phyloP scores from a whole-genome alignment of 192 early-diverging fungal genomes.

The Rhizoclosmatium globosum region DNA sequence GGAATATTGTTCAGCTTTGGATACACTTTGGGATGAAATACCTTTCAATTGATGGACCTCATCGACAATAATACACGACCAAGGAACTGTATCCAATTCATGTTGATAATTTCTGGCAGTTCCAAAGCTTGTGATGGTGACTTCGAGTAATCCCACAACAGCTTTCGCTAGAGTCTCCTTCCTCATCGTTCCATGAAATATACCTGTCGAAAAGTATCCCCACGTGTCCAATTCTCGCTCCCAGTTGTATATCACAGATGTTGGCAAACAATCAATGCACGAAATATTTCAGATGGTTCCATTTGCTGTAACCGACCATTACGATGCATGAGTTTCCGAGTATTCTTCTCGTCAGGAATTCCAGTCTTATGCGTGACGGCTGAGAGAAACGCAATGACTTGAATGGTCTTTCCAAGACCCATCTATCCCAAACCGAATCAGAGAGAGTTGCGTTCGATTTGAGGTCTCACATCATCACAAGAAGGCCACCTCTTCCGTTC shows the following conservation, averaged over 20 bases:
- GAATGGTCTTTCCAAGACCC: constrained; percentile 94
- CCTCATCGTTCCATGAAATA: neutral
- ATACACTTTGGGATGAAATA: neutral
- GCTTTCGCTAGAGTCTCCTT: neutral
- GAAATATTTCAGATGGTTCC: constrained; percentile 30
- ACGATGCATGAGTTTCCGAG: constrained; percentile 69
- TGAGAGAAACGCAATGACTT: constrained; percentile 81
- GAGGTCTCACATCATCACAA: neutral
- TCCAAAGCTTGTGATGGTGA: neutral
- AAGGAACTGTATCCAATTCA: neutral
- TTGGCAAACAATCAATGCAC: constrained; percentile 65
- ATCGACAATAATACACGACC: constrained; percentile 9
- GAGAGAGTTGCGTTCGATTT: too few relatives aligned
- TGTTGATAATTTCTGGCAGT: constrained; percentile 7
- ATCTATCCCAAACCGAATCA: constrained; percentile 65
- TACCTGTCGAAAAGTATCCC: constrained; percentile 19
- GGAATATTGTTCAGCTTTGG: neutral
- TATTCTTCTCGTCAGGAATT: constrained; percentile 54
- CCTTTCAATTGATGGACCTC: constrained; percentile 4
- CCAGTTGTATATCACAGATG: constrained; percentile 73
- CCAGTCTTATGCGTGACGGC: constrained; percentile 32
- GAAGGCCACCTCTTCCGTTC: neutral
- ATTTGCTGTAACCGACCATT: constrained; percentile 82
- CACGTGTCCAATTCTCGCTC: constrained; percentile 76
- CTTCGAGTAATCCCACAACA: neutral